Evolutionary conservation across 306 rosid genomes (phyloP).

Genomic region (Ormosia emarginata): DNA sequence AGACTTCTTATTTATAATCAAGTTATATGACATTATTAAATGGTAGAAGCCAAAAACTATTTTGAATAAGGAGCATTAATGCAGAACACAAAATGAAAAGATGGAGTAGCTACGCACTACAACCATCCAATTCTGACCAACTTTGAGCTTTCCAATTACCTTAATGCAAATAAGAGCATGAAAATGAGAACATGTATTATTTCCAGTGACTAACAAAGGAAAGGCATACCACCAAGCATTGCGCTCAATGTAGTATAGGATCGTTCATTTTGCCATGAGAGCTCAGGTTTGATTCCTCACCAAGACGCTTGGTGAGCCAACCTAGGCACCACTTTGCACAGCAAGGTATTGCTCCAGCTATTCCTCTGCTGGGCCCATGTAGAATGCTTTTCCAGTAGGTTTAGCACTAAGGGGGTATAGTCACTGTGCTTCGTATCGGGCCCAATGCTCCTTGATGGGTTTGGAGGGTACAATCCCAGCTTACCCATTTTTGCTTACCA

Average conservation of each 20-base stretch:
- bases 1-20: not conserved
- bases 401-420: not conserved
- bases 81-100: not conserved
- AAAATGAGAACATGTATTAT: not conserved
- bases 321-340: not conserved
- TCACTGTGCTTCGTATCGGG: not conserved
- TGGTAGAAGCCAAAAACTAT: not conserved
- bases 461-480: not conserved
- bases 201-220: not conserved
- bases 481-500: not conserved
- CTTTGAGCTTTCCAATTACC: not conserved
- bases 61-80: not conserved
- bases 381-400: not conserved
- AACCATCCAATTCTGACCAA: not conserved
- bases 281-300: slow-evolving; percentile 10
- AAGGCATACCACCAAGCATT: not conserved
- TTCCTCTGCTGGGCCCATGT: slow-evolving; percentile 1
- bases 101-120: not conserved
- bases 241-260: not conserved
- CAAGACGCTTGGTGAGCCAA: not conserved
- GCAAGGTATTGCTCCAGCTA: not conserved
- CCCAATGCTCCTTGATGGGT: not conserved
- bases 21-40: not conserved
- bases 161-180: not conserved
- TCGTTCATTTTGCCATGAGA: not conserved